Base-by-base conservation (phyloP, 768 basidiomycete species). In the Podaxis sp. region DNA sequence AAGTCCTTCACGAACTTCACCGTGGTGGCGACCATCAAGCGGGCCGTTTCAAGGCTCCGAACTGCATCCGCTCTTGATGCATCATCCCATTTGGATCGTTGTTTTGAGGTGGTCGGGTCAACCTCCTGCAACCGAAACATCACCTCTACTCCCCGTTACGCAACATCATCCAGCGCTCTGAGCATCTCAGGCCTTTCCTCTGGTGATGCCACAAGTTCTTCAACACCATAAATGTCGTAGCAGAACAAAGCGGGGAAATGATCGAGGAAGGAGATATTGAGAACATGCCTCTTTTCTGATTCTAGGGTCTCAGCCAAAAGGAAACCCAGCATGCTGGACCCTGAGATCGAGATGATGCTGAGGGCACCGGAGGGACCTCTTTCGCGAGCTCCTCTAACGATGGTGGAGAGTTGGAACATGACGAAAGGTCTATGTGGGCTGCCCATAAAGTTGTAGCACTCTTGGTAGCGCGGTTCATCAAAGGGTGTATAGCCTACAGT, bases 211-310 rank as follows among this genome's bases (percentile, higher is more conserved):
- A 58, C 48, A 24, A 17, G 48, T 15, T 24, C 20, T 7, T 20
- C 41, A 28, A 58, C 24, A 7, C 56, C 56, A 48, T 58, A 58
- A 15, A 44, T 44, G 24, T 58, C 56, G 28, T 58, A 44, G 26
- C 44, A 58, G 56, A 58, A 58, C 13, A 58, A 26, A 30, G 56
- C 44, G 1, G 56, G 56, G 56, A 58, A 58, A 33, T 58, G 56
- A 30, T 58, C 56, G n/a, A 58, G 56, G 26, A 58, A 58, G 24
- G 56, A 28, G 24, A 58, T 33, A 8, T 58, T 17, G 17, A 46
- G 24, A 15, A 58, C 41, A 17, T 48, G 24, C 40, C 56, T 30
- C 3, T n/a, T 28, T 22, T 48, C 22, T 2, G 41, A 24, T 30
- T 58, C 56, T 26, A 58, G 26, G 6, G 56, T 44, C 28, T 33